Evolutionary conservation across 805 yeast genomes (phyloP), one percentile per base, ranked within the genome.

Genomic region (Pichia insulana): DNA sequence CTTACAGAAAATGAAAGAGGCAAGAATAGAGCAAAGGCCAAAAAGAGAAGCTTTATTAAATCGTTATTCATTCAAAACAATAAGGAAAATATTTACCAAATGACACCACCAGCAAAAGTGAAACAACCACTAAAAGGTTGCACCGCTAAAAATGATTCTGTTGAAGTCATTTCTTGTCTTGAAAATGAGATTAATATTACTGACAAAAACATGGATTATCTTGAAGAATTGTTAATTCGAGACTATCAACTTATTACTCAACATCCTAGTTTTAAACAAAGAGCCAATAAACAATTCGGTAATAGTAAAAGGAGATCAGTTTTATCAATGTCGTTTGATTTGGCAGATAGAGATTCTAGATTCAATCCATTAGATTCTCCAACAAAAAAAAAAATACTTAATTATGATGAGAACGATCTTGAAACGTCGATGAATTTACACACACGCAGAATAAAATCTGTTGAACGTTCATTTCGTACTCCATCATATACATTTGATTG

Each of bases 221-320:
- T 83, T 43, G 77, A 86, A 57, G 86, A 86, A 2, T 66, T 87
- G 54, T 77, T 83, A 2, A 70, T 81, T 22, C 82, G 78, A 50
- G 89, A 83, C 55, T 71, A 80, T 37, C 83, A 79, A 52, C 70
- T 61, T 47, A 30, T 56, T 15, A 44, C 44, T 13, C 38, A 40
- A n/a, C 31, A 41, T 12, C 50, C 48, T 26, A 28, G 38, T 9
- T 48, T 51, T 41, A 54, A 49, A 33, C 49, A 49, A 27, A 45
- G 56, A 18, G 45, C 53, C n/a, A 57, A 63, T 1, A 50, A 48
- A n/a, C 56, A 51, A 39, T 41, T 57, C 16, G 36, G 50, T 17
- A 48, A 47, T 18, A 39, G 43, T 3, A 51, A 45, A 27, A 48
- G 57, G 13, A 49, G 45, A 19, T 52, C 53, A 39, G 52, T 54